Evolutionary conservation across 2,329 filamentous ascomycete species (phyloP).

Genomic region (Thelonectria discophora): DNA sequence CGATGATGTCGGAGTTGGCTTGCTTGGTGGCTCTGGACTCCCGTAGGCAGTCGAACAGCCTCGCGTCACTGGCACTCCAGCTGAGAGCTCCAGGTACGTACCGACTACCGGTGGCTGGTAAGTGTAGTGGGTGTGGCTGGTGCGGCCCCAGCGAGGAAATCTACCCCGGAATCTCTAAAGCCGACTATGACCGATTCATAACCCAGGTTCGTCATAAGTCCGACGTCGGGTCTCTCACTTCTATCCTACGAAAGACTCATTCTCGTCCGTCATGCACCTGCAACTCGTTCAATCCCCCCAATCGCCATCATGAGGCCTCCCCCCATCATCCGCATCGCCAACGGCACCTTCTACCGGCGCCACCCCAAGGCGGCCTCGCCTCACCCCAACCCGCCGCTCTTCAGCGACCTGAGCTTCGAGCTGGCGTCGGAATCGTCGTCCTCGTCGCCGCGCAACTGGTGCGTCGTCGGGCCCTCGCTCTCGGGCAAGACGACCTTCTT

Average conservation of each 20-base stretch:
- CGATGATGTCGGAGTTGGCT: constrained; percentile 24
- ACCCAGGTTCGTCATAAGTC: constrained; percentile 11
- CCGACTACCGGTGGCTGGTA: background rate
- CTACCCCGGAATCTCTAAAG: constrained; percentile 21
- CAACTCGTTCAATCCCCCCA: constrained; percentile 6
- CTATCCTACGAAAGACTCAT: background rate
- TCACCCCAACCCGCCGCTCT: constrained; percentile 75
- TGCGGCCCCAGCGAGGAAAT: background rate
- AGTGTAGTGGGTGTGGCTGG: background rate
- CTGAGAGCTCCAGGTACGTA: constrained; percentile 33
- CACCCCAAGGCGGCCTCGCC: constrained; percentile 66
- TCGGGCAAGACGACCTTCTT: constrained; percentile 85
- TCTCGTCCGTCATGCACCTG: constrained; percentile 22
- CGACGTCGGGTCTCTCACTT: constrained; percentile 30
- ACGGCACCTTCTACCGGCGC: constrained; percentile 84
- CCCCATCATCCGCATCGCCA: constrained; percentile 75
- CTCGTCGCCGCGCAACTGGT: constrained; percentile 73
- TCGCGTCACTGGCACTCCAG: constrained; percentile 34
- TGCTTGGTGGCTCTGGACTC: constrained; percentile 17
- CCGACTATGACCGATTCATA: constrained; percentile 24
- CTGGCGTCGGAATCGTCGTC: constrained; percentile 70
- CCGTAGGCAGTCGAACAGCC: constrained; percentile 42
- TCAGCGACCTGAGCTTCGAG: constrained; percentile 74
- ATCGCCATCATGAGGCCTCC: constrained; percentile 51
- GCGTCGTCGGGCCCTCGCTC: constrained; percentile 81